Evolutionary conservation across 73 alveolate genomes (phyloP).

Genomic region (Uronychia binucleata): DNA sequence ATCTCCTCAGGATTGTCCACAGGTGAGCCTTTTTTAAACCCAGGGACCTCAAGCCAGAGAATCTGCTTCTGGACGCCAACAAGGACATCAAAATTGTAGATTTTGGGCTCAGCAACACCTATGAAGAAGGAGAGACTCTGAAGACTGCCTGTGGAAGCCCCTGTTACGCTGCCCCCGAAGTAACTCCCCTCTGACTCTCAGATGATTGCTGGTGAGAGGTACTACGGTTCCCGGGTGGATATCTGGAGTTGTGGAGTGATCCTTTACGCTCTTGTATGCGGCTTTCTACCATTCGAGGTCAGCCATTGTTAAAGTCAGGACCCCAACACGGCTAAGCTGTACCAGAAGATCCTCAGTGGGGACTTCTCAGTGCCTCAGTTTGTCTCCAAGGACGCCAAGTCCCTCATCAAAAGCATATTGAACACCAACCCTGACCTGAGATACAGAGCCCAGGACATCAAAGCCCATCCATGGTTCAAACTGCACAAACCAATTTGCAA

Average conservation of each 20-base stretch:
- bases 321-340: conserved; percentile 38
- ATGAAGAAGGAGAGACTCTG: conserved; percentile 41
- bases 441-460: conserved; percentile 1
- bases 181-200: conserved; percentile 1
- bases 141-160: conserved; percentile 73
- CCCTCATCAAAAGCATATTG: background rate
- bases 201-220: conserved; percentile 65
- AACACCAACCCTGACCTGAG: conserved; percentile 31
- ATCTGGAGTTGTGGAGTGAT: conserved; percentile 71
- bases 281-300: conserved; percentile 90
- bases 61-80: conserved; percentile 53
- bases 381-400: conserved; percentile 46
- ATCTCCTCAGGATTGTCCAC: conserved; percentile 78
- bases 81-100: conserved; percentile 64
- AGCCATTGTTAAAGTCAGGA: conserved; percentile 27
- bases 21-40: too few relatives aligned
- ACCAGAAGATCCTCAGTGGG: conserved; percentile 58
- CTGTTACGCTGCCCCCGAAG: conserved; percentile 80
- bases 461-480: conserved; percentile 90
- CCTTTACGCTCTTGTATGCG: conserved; percentile 62
- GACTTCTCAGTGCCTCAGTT: conserved; percentile 57
- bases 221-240: conserved; percentile 55
- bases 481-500: conserved; percentile 54
- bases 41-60: conserved; percentile 74
- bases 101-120: conserved; percentile 62